phyloP scores from a whole-genome alignment of 371 early-diverging fungal genomes.

The Dinochytrium kinnereticum region DNA sequence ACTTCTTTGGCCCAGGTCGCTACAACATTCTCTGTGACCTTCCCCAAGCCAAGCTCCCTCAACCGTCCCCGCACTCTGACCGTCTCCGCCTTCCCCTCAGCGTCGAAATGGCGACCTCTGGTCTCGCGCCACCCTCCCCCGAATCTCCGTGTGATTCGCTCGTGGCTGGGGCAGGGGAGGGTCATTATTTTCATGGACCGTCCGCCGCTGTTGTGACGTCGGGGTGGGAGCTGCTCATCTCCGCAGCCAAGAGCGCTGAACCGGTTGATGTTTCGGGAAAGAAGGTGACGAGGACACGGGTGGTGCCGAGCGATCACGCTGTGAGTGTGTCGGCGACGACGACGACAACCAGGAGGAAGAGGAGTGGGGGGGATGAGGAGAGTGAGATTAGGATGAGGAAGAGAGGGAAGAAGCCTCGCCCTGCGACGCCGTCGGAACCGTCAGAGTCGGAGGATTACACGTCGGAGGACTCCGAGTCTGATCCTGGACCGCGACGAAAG shows the following conservation, averaged over 20 bases:
- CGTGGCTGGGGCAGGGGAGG: background rate
- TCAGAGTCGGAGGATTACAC: background rate
- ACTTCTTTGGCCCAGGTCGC: slow-evolving; percentile 9
- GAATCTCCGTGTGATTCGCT: too few relatives aligned
- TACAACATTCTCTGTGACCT: slow-evolving; percentile 7
- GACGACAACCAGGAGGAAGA: background rate
- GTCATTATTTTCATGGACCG: background rate
- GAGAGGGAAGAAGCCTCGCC: background rate
- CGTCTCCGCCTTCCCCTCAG: background rate
- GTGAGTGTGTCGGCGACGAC: too few relatives aligned
- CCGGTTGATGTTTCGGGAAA: background rate
- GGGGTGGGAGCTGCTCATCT: background rate
- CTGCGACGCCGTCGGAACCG: background rate
- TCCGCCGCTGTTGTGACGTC: background rate
- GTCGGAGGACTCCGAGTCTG: background rate
- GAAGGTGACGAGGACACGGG: too few relatives aligned
- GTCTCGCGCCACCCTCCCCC: background rate
- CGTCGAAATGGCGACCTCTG: background rate
- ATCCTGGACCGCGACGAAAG: background rate
- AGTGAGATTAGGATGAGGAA: background rate
- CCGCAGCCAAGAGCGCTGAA: background rate
- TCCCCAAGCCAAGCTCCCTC: background rate
- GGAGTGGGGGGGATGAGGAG: too few relatives aligned
- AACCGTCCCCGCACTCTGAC: too few relatives aligned
- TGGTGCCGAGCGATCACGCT: too few relatives aligned